Percentiles rank a stretch among this genome's conserved stretches.
Conservation (phyloP, 306 rosid species). For the Quercus rubra region DNA sequence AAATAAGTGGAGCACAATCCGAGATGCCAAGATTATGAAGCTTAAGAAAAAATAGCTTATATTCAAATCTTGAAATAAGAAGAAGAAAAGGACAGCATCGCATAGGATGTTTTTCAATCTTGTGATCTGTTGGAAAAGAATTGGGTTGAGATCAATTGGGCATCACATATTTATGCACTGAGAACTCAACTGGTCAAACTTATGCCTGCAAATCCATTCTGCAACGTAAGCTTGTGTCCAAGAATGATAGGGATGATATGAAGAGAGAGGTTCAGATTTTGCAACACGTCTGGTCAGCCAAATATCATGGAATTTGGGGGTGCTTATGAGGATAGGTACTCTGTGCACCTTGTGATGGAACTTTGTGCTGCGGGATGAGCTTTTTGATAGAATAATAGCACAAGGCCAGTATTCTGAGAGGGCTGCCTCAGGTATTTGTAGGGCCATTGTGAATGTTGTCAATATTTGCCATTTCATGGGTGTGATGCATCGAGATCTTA, state of each 20-base stretch:
- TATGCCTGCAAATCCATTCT: slow-evolving; percentile 84
- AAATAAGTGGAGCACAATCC: too few relatives aligned
- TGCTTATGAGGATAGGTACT: slow-evolving; percentile 66
- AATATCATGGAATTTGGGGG: slow-evolving; percentile 77
- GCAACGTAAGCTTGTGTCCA: slow-evolving; percentile 67
- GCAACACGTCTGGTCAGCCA: slow-evolving; percentile 89
- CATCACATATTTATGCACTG: slow-evolving; percentile 70
- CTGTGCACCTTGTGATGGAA: slow-evolving; percentile 86
- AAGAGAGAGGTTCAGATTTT: slow-evolving; percentile 82
- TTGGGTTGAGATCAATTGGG: slow-evolving; percentile 90
- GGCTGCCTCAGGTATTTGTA: slow-evolving; percentile 65
- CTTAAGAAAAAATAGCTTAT: too few relatives aligned
- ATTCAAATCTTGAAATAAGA: too few relatives aligned
- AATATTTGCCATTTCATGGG: slow-evolving; percentile 89
- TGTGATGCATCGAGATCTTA: slow-evolving; percentile 83
- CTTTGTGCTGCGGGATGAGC: slow-evolving; percentile 84
- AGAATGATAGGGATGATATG: slow-evolving; percentile 65
- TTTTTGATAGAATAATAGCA: slow-evolving; percentile 83
- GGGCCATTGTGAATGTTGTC: slow-evolving; percentile 74
- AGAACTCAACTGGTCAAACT: slow-evolving; percentile 48
- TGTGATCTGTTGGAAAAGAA: slow-evolving; percentile 52
- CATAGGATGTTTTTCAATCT: too few relatives aligned
- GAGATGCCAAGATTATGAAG: too few relatives aligned
- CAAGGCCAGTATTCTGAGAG: slow-evolving; percentile 78
- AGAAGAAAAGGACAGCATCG: too few relatives aligned